Evolutionary conservation across 2,329 filamentous ascomycete species (phyloP), one percentile per base, ranked within the genome.

Genomic region (Alternaria gansuensis): DNA sequence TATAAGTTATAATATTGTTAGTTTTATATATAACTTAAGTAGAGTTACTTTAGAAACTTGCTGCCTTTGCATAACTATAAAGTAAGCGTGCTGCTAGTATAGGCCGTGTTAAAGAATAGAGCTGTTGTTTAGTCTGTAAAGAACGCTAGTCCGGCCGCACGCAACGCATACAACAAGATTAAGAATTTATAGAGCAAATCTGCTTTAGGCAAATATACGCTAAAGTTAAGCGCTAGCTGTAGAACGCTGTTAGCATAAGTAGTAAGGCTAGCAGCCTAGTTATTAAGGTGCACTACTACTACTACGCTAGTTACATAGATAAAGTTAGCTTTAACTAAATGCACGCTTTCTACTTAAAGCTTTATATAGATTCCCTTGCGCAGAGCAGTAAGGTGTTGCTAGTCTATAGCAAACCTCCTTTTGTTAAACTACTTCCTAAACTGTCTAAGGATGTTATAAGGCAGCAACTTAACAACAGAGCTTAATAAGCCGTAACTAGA

Each of bases 191-290:
- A 24, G 37, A 28, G 31, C 28, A 56, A 9, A 28, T 59, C 48
- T 59, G 40, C 52, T 59, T 33, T 21, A 59, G 51, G 51, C 34
- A 23, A 31, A 45, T 40, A 37, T 59, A 40, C 21, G 40, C 46
- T 21, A 33, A 54, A 37, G 54, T 44, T 8, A 34, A 54, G 55
- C 45, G 28, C 46, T 17, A 51, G 14, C 11, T 57, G 14, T 7
- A 29, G 23, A 57, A 1, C 44, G 39, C 46, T 43, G 31, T n/a
- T 13, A 28, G 40, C 14, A 54, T 17, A 10, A 59, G 34, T n/a
- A 51, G 51, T 8, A 59, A 51, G 26, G 21, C 53, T 50, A 43
- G 45, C 17, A 56, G 40, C 45, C 33, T 43, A 54, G 13, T 54
- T 28, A 39, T 59, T 14, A 21, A 51, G 17, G 45, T 59, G 39